phyloP scores from a whole-genome alignment of 1,284 basidiomycete species.

The Ganoderma resinaceum region DNA sequence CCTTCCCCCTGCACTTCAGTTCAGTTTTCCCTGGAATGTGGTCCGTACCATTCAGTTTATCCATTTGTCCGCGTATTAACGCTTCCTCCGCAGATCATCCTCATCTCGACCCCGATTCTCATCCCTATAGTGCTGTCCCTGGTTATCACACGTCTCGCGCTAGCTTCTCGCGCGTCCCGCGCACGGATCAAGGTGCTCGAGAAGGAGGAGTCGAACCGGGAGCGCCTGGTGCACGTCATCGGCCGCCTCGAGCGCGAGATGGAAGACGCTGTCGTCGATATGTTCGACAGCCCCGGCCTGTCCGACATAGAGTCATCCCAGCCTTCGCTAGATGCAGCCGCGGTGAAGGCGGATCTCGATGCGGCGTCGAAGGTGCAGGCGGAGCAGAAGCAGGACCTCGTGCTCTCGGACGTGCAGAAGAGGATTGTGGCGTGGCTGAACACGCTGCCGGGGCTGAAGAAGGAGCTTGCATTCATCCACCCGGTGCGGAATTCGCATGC shows the following conservation, averaged over 20 bases:
- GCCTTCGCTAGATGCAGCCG: conserved; percentile 1
- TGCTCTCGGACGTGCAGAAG: conserved; percentile 62
- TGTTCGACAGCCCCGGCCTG: conserved; percentile 42
- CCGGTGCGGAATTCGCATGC: conserved; percentile 70
- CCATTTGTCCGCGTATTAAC: background rate
- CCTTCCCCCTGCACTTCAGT: conserved; percentile 71
- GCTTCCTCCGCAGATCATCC: conserved; percentile 50
- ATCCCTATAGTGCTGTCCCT: conserved; percentile 65
- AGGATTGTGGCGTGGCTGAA: conserved; percentile 63
- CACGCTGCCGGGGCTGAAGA: conserved; percentile 68
- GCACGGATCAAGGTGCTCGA: conserved; percentile 69
- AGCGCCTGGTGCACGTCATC: conserved; percentile 59
- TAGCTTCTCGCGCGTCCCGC: conserved; percentile 61
- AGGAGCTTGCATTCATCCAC: conserved; percentile 69
- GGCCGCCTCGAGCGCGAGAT: conserved; percentile 63
- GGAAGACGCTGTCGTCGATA: conserved; percentile 60
- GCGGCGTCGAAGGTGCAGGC: background rate
- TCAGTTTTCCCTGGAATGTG: conserved; percentile 75
- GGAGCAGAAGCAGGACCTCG: conserved; percentile 40
- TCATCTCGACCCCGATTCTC: conserved; percentile 65
- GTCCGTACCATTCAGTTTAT: conserved; percentile 50
- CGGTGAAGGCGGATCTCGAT: background rate
- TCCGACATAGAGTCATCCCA: conserved; percentile 7
- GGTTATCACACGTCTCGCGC: conserved; percentile 56
- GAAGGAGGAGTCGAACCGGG: conserved; percentile 44